Conservation (phyloP, 306 rosid genomes). For the Clitoria ternatea region DNA sequence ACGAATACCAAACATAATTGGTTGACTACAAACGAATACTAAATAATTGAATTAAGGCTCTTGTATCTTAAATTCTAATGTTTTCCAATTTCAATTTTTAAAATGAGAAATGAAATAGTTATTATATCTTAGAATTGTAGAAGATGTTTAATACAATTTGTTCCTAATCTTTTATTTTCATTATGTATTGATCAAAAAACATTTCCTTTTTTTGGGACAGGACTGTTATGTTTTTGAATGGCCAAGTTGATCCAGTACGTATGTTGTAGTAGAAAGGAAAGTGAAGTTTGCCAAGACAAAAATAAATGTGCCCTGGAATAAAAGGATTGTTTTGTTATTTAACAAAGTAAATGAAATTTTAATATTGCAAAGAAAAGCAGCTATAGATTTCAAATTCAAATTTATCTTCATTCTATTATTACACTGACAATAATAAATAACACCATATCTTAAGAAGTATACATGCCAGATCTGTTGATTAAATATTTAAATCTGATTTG, state of each 20-base stretch:
- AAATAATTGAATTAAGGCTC: not conserved
- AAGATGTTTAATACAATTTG: too few relatives aligned
- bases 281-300: not conserved
- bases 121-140: too few relatives aligned
- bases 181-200: too few relatives aligned
- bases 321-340: not conserved
- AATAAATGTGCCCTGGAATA: not conserved
- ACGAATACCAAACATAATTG: too few relatives aligned
- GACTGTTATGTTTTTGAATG: not conserved
- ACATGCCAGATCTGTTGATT: not conserved
- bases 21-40: not conserved
- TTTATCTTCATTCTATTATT: not conserved
- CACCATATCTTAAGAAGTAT: not conserved
- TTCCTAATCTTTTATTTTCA: too few relatives aligned
- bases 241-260: not conserved
- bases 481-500: not conserved
- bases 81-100: not conserved
- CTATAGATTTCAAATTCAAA: constrained; percentile 17
- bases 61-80: not conserved
- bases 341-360: not conserved
- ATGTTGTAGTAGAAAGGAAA: not conserved
- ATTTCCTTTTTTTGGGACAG: not conserved
- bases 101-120: too few relatives aligned
- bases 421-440: not conserved
- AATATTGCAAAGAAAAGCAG: not conserved